Evolutionary conservation across 495 filamentous ascomycete genomes (phyloP).

Genomic region (Physcia stellaris): DNA sequence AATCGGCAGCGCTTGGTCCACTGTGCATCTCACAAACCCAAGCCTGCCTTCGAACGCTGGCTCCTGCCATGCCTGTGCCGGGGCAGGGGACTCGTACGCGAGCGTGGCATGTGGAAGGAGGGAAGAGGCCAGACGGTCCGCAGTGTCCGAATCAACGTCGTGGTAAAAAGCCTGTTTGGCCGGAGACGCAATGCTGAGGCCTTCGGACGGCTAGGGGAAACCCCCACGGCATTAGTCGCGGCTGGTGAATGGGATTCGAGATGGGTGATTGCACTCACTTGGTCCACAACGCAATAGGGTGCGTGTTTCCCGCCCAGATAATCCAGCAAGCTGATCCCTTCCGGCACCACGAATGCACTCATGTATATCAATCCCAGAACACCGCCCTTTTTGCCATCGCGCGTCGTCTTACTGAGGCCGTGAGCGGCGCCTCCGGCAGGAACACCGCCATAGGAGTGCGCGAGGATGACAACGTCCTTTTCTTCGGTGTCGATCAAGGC

Average conservation of each 20-base stretch:
- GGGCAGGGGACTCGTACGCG: constrained; percentile 12
- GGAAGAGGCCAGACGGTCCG: constrained; percentile 10
- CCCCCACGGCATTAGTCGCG: not conserved
- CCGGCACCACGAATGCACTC: constrained; percentile 25
- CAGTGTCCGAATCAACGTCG: constrained; percentile 20
- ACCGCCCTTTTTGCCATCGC: constrained; percentile 27
- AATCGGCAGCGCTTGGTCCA: constrained; percentile 20
- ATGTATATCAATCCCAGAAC: constrained; percentile 32
- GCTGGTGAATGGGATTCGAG: not conserved
- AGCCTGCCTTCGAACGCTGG: constrained; percentile 17
- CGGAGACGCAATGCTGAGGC: constrained; percentile 3
- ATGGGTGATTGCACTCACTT: constrained; percentile 7
- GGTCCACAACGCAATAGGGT: constrained; percentile 18
- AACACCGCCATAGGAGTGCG: constrained; percentile 38
- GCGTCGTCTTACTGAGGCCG: constrained; percentile 26
- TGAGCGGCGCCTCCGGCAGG: constrained; percentile 35
- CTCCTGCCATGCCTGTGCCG: constrained; percentile 11
- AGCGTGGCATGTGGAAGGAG: constrained; percentile 18
- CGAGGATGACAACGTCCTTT: constrained; percentile 34
- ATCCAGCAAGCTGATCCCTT: constrained; percentile 25
- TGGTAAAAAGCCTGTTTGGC: constrained; percentile 14
- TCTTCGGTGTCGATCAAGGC: too few species aligned
- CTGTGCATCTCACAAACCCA: constrained; percentile 24
- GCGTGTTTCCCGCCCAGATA: constrained; percentile 21
- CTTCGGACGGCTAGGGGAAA: constrained; percentile 1